These are phyloP conservation scores for Exophiala sideris DNA, from an alignment of 2,329 filamentous ascomycete species.

Conservation along the genomic window DNA sequence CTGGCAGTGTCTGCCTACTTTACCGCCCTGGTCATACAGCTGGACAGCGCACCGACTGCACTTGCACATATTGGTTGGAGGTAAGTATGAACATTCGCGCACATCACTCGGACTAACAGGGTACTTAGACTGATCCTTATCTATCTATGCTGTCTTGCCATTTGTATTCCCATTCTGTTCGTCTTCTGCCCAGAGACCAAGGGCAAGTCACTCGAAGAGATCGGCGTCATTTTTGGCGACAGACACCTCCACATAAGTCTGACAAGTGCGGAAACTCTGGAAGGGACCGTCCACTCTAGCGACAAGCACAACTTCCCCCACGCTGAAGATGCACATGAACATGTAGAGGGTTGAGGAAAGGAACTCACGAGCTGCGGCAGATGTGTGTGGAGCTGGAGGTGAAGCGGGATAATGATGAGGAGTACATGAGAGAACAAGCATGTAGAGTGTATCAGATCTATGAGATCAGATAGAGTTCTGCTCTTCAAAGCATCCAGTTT, in stretches of 20 bases:
- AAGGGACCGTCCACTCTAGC: too few relatives aligned
- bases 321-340: too few relatives aligned
- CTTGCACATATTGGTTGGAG: slow-evolving; percentile 52
- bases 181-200: slow-evolving; percentile 62
- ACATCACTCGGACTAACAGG: slow-evolving; percentile 38
- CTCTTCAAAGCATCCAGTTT: too few relatives aligned
- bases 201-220: slow-evolving; percentile 72
- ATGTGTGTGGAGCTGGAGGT: too few relatives aligned
- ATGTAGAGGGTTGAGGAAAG: too few relatives aligned
- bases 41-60: slow-evolving; percentile 43
- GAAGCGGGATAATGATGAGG: too few relatives aligned
- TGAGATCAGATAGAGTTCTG: too few relatives aligned
- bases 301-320: too few relatives aligned
- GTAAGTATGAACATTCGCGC: not conserved
- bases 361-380: too few relatives aligned
- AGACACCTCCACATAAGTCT: slow-evolving; percentile 1
- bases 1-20: slow-evolving; percentile 55
- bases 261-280: too few relatives aligned
- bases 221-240: slow-evolving; percentile 36
- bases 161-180: slow-evolving; percentile 62
- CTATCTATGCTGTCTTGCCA: slow-evolving; percentile 65
- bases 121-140: slow-evolving; percentile 72
- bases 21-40: slow-evolving; percentile 33
- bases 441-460: too few relatives aligned
- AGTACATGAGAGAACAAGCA: too few relatives aligned